Evolutionary conservation across 805 yeast genomes (phyloP).

Genomic region (Vanderwaltozyma yarrowii): DNA sequence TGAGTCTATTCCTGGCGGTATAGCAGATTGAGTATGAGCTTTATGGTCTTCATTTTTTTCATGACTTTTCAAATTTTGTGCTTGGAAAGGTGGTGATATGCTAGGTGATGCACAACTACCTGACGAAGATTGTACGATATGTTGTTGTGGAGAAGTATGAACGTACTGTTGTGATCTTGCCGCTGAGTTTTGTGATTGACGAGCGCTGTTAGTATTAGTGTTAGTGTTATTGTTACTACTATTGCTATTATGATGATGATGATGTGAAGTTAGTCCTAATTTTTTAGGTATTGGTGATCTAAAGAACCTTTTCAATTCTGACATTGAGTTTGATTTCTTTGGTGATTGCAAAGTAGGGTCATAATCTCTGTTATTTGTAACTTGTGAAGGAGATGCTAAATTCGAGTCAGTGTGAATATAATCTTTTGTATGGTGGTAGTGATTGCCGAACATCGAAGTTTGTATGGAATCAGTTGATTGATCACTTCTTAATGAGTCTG

Average conservation of each 20-base stretch:
- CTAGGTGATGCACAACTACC: background rate
- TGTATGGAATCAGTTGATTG: conserved; percentile 18
- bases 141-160: too few relatives aligned
- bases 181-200: background rate
- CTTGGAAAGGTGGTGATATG: background rate
- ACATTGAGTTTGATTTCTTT: conserved; percentile 39
- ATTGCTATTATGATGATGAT: background rate
- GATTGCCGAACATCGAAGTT: too few relatives aligned
- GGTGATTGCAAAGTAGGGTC: background rate
- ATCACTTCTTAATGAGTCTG: conserved; percentile 22
- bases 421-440: too few relatives aligned
- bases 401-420: too few relatives aligned
- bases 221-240: too few relatives aligned
- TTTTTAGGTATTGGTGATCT: conserved; percentile 22
- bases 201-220: too few relatives aligned
- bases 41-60: conserved; percentile 1
- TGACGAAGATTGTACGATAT: too few relatives aligned
- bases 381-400: too few relatives aligned
- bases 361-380: too few relatives aligned
- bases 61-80: background rate
- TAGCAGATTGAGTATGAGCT: conserved; percentile 24
- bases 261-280: background rate
- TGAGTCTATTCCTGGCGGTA: conserved; percentile 26
- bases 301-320: conserved; percentile 61
- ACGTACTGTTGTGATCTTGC: background rate